Evolutionary conservation across 2,329 filamentous ascomycete genomes (phyloP).

Genomic region (Trichothecium roseum): DNA sequence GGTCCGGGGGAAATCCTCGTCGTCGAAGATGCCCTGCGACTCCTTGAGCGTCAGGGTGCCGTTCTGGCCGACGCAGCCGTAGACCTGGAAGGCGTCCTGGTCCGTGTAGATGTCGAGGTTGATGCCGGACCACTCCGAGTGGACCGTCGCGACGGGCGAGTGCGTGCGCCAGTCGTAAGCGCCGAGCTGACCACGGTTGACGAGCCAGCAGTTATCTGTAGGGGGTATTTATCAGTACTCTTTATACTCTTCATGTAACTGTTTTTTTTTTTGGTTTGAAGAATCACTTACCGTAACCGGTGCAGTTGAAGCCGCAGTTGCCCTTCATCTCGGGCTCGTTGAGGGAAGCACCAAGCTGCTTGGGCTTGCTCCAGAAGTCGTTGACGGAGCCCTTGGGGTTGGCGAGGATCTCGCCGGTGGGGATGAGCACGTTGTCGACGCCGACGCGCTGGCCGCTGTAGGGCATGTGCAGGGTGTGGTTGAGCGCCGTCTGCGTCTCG

Average conservation of each 20-base stretch:
- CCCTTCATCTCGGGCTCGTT: slow-evolving; percentile 49
- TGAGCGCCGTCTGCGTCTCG: slow-evolving; percentile 51
- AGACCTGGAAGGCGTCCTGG: slow-evolving; percentile 82
- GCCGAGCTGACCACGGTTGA: slow-evolving; percentile 49
- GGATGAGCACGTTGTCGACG: slow-evolving; percentile 62
- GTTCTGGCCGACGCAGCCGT: slow-evolving; percentile 70
- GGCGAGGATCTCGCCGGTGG: slow-evolving; percentile 64
- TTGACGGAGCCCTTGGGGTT: slow-evolving; percentile 60
- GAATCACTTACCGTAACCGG: slow-evolving; percentile 60
- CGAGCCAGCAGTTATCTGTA: slow-evolving; percentile 56
- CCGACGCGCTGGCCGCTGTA: slow-evolving; percentile 61
- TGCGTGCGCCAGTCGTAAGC: slow-evolving; percentile 53
- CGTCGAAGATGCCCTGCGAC: slow-evolving; percentile 53
- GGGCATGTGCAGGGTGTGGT: slow-evolving; percentile 64
- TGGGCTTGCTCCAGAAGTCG: slow-evolving; percentile 74
- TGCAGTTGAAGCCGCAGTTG: slow-evolving; percentile 75
- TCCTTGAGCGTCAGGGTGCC: slow-evolving; percentile 59
- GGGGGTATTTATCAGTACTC: slow-evolving; percentile 4
- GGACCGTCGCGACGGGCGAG: slow-evolving; percentile 54
- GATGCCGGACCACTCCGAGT: slow-evolving; percentile 71
- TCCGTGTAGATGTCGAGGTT: slow-evolving; percentile 71
- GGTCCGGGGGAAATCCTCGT: slow-evolving; percentile 44
- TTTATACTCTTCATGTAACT: neutral
- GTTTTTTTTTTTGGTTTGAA: neutral
- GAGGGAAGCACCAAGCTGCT: slow-evolving; percentile 66